A percentile compares a stretch with the other conserved stretches of the same genome.
These are phyloP conservation scores for Emmonsiellopsis sp. DNA, from an alignment of 2,329 filamentous ascomycete species.

Conservation along the genomic window DNA sequence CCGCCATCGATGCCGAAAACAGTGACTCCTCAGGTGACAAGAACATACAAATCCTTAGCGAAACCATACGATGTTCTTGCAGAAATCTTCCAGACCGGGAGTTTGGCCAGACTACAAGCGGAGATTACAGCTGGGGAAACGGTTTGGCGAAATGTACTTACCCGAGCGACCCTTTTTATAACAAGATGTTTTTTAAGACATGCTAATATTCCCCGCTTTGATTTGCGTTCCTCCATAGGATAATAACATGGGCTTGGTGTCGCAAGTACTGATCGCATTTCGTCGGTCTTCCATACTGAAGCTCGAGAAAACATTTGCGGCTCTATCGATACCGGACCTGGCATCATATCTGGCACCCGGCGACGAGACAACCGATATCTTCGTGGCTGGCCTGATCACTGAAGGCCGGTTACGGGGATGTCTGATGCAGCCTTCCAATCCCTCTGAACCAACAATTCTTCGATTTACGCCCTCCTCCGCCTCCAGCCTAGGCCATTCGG, in stretches of 20 bases:
- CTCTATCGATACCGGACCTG: conserved; percentile 47
- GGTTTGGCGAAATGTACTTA: conserved; percentile 51
- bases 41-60: conserved; percentile 49
- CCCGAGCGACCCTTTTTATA: background rate
- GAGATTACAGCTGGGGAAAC: conserved; percentile 53
- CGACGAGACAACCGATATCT: conserved; percentile 23
- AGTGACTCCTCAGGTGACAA: conserved; percentile 40
- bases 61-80: conserved; percentile 65
- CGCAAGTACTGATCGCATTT: conserved; percentile 61
- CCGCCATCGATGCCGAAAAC: conserved; percentile 47
- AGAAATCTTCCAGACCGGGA: conserved; percentile 54
- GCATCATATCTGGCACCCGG: conserved; percentile 24
- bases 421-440: conserved; percentile 35
- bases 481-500: conserved; percentile 24
- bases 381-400: conserved; percentile 39
- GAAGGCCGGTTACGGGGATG: conserved; percentile 43
- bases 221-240: conserved; percentile 41
- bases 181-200: background rate
- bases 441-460: conserved; percentile 38
- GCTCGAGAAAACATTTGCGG: conserved; percentile 63
- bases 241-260: conserved; percentile 62
- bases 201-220: background rate
- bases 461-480: conserved; percentile 38
- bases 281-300: conserved; percentile 66
- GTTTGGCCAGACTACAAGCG: conserved; percentile 51